A percentile compares a stretch with the other conserved stretches of the same genome.
phyloP scores from a whole-genome alignment of 805 yeast species.

The Hanseniaspora valbyensis region DNA sequence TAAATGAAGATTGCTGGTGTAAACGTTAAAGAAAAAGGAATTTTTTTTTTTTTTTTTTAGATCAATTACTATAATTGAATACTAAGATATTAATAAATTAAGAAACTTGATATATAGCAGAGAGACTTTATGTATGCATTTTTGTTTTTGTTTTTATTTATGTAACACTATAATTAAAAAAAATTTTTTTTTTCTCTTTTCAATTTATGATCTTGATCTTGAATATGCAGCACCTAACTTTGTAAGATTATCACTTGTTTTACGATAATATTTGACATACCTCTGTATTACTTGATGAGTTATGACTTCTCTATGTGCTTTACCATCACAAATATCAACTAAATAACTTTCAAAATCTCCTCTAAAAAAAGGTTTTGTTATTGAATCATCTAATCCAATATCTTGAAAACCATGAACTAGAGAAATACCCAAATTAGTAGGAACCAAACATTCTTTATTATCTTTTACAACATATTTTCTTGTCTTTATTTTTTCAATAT shows the following conservation, averaged over 20 bases:
- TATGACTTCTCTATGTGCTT: conserved; percentile 13
- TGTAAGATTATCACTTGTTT: conserved; percentile 24
- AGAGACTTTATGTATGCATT: no score
- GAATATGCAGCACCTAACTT: conserved; percentile 7
- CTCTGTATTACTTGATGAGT: conserved; percentile 18
- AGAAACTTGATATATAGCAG: no score
- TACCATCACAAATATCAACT: conserved; percentile 49
- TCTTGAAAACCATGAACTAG: conserved; percentile 79
- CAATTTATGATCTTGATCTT: not conserved
- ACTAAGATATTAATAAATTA: no score
- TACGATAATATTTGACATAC: conserved; percentile 42
- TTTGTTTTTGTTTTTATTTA: no score
- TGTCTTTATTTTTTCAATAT: conserved; percentile 64
- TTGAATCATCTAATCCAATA: conserved; percentile 59
- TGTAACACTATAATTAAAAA: not conserved
- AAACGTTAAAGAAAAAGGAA: conserved; percentile 15
- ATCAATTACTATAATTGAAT: no score
- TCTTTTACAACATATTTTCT: conserved; percentile 54
- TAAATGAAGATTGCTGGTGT: conserved; percentile 17
- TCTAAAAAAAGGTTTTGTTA: conserved; percentile 83
- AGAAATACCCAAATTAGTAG: conserved; percentile 76
- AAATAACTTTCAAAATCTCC: conserved; percentile 61
- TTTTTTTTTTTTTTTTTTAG: no score
- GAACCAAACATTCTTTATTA: conserved; percentile 38
- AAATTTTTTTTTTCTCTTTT: not conserved